These are phyloP conservation scores for Polysphondylium violaceum DNA, from an alignment of 78 protist genomes.

Conservation along the genomic window DNA sequence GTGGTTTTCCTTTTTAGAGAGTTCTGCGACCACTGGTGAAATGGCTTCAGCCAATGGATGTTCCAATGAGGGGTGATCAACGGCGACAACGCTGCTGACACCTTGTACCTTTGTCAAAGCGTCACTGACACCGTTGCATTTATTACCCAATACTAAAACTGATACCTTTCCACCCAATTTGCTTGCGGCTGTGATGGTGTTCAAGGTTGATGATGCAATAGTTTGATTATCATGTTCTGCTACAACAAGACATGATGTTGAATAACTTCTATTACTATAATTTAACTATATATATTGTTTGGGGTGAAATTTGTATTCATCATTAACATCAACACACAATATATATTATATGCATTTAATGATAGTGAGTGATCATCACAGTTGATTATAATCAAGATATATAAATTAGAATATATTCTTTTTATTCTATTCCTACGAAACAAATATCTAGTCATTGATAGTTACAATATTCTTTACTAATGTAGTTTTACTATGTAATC, in stretches of 20 bases:
- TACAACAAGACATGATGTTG: conserved; percentile 36
- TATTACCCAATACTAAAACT: conserved; percentile 63
- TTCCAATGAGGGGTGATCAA: conserved; percentile 63
- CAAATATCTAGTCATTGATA: no score
- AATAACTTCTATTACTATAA: conserved; percentile 36
- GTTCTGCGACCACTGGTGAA: conserved; percentile 67
- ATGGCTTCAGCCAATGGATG: conserved; percentile 88
- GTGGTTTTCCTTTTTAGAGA: conserved; percentile 44
- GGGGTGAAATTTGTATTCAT: no score
- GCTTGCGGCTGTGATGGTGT: conserved; percentile 80
- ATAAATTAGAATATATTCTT: no score
- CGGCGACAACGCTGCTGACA: conserved; percentile 81
- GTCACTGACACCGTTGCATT: conserved; percentile 48
- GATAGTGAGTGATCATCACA: no score
- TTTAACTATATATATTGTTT: no score
- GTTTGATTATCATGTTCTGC: conserved; percentile 79
- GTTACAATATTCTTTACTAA: no score
- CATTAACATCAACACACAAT: no score
- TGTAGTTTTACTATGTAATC: no score
- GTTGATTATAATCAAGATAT: no score
- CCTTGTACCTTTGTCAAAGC: conserved; percentile 85
- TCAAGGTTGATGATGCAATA: conserved; percentile 38
- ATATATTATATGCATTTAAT: no score
- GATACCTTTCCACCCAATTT: conserved; percentile 35
- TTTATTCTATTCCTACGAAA: no score